phyloP scores from a whole-genome alignment of 495 filamentous ascomycete genomes.

The Bacidia gigantensis region DNA sequence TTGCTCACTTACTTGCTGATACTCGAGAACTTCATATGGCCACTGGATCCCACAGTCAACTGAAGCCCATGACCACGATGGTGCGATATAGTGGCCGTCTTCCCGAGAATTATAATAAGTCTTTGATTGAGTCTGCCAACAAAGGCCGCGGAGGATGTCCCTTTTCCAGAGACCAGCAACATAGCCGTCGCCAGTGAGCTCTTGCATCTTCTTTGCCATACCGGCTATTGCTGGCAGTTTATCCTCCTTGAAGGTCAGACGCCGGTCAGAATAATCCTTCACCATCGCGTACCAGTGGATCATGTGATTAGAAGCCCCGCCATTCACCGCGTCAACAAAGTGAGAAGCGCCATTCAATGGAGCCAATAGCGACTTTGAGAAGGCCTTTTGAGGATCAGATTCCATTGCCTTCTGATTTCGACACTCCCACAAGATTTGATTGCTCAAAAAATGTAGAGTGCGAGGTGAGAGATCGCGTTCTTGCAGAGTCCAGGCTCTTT shows the following conservation, averaged over 20 bases:
- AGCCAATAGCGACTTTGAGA: neutral
- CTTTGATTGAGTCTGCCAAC: too few species aligned
- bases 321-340: neutral
- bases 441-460: neutral
- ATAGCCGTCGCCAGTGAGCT: neutral
- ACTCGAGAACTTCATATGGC: too few species aligned
- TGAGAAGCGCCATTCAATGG: neutral
- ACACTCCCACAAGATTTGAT: neutral
- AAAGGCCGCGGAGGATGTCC: slow-evolving; percentile 1
- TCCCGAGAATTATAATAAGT: too few species aligned
- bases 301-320: too few species aligned
- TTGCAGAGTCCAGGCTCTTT: neutral
- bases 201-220: neutral
- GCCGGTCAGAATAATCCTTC: neutral
- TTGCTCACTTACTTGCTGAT: too few species aligned
- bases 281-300: neutral
- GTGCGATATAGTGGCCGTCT: too few species aligned
- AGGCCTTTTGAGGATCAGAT: neutral
- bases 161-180: slow-evolving; percentile 5
- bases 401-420: neutral
- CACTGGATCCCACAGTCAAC: too few species aligned
- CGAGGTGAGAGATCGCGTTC: neutral
- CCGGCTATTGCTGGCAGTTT: neutral
- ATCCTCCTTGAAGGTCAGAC: neutral
- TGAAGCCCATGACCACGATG: too few species aligned